Evolutionary conservation across 495 filamentous ascomycete species (phyloP).

Genomic region (Aspergillus indologenus): DNA sequence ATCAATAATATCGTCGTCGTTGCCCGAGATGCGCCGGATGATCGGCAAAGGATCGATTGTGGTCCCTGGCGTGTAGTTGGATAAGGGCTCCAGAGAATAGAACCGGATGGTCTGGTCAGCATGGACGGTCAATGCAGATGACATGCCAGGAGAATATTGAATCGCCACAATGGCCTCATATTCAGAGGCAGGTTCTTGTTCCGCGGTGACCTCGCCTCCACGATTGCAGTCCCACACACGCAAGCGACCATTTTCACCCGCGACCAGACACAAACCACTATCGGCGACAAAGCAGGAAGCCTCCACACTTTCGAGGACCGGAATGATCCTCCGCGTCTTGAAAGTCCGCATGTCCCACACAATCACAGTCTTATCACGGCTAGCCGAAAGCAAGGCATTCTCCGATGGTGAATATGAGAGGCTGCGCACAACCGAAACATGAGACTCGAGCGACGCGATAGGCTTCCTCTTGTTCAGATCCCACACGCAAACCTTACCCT

Average conservation of each 20-base stretch:
- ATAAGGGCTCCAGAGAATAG: constrained; percentile 55
- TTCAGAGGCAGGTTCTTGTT: constrained; percentile 63
- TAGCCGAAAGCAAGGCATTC: constrained; percentile 78
- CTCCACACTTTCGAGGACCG: constrained; percentile 83
- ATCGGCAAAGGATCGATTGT: constrained; percentile 49
- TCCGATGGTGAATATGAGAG: constrained; percentile 74
- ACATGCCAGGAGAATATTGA: constrained; percentile 57
- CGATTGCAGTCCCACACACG: constrained; percentile 76
- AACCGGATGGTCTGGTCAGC: constrained; percentile 81
- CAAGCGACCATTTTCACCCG: constrained; percentile 78
- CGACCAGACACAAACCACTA: constrained; percentile 71
- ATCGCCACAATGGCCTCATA: constrained; percentile 74
- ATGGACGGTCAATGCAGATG: constrained; percentile 78
- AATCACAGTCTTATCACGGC: constrained; percentile 90
- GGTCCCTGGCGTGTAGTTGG: constrained; percentile 32
- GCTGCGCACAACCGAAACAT: constrained; percentile 86
- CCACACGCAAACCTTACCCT: constrained; percentile 88
- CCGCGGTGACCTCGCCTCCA: constrained; percentile 73
- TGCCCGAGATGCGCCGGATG: constrained; percentile 80
- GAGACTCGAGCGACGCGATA: constrained; percentile 76
- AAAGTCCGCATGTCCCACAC: constrained; percentile 83
- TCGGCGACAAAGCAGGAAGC: constrained; percentile 72
- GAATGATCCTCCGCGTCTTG: constrained; percentile 78
- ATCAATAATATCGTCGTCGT: constrained; percentile 96
- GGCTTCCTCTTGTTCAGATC: constrained; percentile 80